A percentile compares a stretch with the other conserved stretches of the same genome.
These are phyloP conservation scores for Boletus sensibilis DNA, from an alignment of 768 basidiomycete species.

Conservation along the genomic window DNA sequence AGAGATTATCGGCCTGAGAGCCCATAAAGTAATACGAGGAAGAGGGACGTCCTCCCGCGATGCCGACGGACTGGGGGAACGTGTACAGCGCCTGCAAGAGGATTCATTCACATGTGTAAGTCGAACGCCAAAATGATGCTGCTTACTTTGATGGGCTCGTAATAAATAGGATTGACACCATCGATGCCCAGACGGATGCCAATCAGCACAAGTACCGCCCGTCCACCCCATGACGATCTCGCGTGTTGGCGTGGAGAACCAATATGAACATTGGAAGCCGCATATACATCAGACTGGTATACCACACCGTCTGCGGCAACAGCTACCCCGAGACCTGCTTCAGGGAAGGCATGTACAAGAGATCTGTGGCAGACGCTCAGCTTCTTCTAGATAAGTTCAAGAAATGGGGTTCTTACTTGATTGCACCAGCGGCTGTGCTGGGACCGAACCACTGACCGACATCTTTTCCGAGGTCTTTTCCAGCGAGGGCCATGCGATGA, in stretches of 20 bases:
- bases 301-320: conserved; percentile 81
- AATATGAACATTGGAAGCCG: conserved; percentile 53
- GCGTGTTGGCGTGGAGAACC: conserved; percentile 33
- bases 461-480: conserved; percentile 92
- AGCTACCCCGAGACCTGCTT: conserved; percentile 76
- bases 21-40: conserved; percentile 98
- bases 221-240: conserved; percentile 65
- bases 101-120: background rate
- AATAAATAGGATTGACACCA: conserved; percentile 93
- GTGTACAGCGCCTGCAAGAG: conserved; percentile 71
- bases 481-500: conserved; percentile 93
- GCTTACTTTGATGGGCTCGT: conserved; percentile 75
- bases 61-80: conserved; percentile 94
- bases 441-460: conserved; percentile 99
- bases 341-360: conserved; percentile 75
- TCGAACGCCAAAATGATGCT: background rate
- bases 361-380: conserved; percentile 45
- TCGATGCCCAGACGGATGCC: conserved; percentile 87
- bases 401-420: conserved; percentile 57
- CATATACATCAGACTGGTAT: conserved; percentile 83
- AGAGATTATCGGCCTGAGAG: conserved; percentile 81
- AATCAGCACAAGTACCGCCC: conserved; percentile 82
- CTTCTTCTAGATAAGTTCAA: background rate
- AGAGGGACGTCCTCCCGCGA: conserved; percentile 94
- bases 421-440: conserved; percentile 94